Percentiles rank a stretch among this genome's conserved stretches.
These are phyloP conservation scores for Tulasnella sp. DNA, from an alignment of 768 basidiomycete species.

Conservation along the genomic window DNA sequence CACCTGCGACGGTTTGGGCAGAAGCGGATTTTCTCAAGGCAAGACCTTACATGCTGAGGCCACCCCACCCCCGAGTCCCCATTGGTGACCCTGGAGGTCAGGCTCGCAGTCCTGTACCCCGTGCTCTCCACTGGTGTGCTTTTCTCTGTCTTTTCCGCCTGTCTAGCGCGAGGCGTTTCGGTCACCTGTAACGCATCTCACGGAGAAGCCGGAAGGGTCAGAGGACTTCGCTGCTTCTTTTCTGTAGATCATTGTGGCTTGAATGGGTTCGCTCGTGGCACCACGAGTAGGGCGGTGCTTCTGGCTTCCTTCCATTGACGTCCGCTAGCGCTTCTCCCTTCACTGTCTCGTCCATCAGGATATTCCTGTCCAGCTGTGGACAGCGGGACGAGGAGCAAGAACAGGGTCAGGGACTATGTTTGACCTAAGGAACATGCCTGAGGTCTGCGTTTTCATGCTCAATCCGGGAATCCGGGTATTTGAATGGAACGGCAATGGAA, in stretches of 20 bases:
- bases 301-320: neutral
- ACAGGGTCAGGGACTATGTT: neutral
- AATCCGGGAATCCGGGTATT: neutral
- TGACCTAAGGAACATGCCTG: neutral
- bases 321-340: neutral
- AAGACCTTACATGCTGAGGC: neutral
- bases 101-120: neutral
- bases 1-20: neutral
- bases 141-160: slow-evolving; percentile 1
- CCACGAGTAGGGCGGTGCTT: neutral
- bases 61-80: neutral
- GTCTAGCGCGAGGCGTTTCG: neutral
- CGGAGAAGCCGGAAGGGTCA: slow-evolving; percentile 4
- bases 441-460: neutral
- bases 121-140: neutral
- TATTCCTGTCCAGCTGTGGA: neutral
- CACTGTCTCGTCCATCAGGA: neutral
- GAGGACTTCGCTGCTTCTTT: neutral
- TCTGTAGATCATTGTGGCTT: slow-evolving; percentile 13
- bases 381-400: neutral
- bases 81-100: neutral
- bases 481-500: neutral
- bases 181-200: slow-evolving; percentile 7
- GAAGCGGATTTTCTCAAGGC: neutral
- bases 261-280: neutral